These are phyloP conservation scores for Zymoseptoria tritici DNA, from an alignment of 2,329 filamentous ascomycete species.

Conservation along the genomic window DNA sequence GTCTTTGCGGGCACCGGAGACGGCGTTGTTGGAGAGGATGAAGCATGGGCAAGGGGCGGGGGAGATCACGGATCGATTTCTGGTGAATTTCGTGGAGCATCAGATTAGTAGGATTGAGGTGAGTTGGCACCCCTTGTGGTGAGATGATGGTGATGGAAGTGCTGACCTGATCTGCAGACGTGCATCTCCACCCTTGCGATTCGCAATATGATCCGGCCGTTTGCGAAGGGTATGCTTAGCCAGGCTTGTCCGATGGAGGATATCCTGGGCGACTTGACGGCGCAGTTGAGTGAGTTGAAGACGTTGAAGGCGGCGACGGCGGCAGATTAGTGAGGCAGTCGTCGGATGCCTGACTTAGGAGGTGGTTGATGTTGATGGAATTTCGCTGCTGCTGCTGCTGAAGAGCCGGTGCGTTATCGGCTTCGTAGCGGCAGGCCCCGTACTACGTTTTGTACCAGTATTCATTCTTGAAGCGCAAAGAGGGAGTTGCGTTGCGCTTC, in stretches of 20 bases:
- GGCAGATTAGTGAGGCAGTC: not conserved
- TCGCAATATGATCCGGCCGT: conserved; percentile 69
- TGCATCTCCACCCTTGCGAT: conserved; percentile 72
- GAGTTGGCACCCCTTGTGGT: conserved; percentile 32
- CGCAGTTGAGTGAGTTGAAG: conserved; percentile 57
- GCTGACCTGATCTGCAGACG: conserved; percentile 47
- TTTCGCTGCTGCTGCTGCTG: not conserved
- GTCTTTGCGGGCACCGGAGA: conserved; percentile 70
- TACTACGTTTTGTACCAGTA: not conserved
- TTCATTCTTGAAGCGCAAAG: not conserved
- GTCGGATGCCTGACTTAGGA: not conserved
- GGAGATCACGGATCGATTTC: conserved; percentile 79
- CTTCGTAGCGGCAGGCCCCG: not conserved
- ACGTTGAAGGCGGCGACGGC: conserved; percentile 12
- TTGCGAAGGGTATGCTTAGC: conserved; percentile 59
- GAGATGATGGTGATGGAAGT: conserved; percentile 16
- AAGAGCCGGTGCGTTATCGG: not conserved
- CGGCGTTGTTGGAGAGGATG: conserved; percentile 69
- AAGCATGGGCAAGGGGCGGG: conserved; percentile 56
- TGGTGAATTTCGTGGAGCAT: conserved; percentile 86
- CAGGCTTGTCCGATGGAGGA: conserved; percentile 71
- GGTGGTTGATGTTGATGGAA: not conserved
- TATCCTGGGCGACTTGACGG: conserved; percentile 56
- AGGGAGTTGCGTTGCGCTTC: not conserved
- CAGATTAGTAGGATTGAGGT: conserved; percentile 95